Base-by-base conservation (phyloP, 306 rosid species). In the Prunus salicina region DNA sequence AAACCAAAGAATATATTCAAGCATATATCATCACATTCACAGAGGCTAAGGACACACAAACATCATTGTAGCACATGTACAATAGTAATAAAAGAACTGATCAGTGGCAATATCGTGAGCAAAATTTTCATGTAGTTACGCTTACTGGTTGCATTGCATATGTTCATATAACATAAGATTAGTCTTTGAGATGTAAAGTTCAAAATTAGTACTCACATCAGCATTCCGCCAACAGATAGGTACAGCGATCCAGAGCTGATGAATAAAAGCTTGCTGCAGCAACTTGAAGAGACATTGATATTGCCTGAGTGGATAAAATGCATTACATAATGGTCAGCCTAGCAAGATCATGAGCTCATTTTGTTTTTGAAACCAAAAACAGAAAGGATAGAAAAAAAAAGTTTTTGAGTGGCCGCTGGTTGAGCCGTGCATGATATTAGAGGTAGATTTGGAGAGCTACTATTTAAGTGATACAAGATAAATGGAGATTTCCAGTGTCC, bases 221-320 rank as follows among this genome's bases (percentile, higher is more conserved):
- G 83, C 93, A 89, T 95, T 89, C 97, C 97, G 63, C 97, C 98
- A 73, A 93, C 92, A 83, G 97, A 90, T 43, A 92, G 85, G 82
- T 87, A 92, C 83, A 88, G 46, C 12, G 89, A 84, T 78, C 88
- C 92, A 67, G 82, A 34, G 12, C 64, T 69, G 96, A 82, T 72
- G 82, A 78, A 38, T 78, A 78, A 41, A 84, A 69, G 82, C 87
- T 95, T 74, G 97, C 93, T 41, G 90, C 97, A 2, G 86, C 66
- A 69, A 88, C 95, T 89, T 95, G 97, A 84, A 95, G 14, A 60
- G 78, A 76, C 97, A 90, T 88, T 57, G 98, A 76, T 55, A 84
- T 82, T 14, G 94, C 94, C 98, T 95, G 70, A 46, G 75, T 16
- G 19, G 64, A 75, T 56, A 71, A 34, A 69, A 69, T 22, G 60